Base-by-base conservation (phyloP, 2,329 filamentous ascomycete species). In the Aspergillus texensis region DNA sequence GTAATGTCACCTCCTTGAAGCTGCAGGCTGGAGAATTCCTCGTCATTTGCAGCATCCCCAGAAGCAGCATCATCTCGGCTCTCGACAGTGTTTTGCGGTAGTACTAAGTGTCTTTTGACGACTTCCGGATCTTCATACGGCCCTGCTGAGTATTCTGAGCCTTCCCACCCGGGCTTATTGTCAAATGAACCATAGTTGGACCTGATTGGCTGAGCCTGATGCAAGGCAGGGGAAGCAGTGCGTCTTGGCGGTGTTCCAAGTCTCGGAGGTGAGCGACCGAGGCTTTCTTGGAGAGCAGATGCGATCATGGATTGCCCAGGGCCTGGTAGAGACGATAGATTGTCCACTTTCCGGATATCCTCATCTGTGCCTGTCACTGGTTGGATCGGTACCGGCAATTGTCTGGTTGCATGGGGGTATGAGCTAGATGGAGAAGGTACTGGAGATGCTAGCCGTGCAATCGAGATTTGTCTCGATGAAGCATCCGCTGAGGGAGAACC, bases 1-100 rank as follows among this genome's bases (percentile, higher is more conserved):
- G 94, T 97, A 62, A 97, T 91, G 76, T 99, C 95, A 67, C 95
- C 95, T 64, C 95, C 95, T 76, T 98, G 96, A 54, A 99, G 82
- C 74, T 90, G 89, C 75, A 99, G 79, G 79, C 95, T 98, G 34
- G 94, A 97, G 76, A 99, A 99, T 73, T 96, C 92, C 63, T 95
- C 91, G 6, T 90, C 88, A 53, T 70, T 73, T 28, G 80, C 70
- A 72, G 79, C 73, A 68, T 75, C 70, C 36, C 72, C 75, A 39
- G 73, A 74, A 62, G 65, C 67, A 65, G 66, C 72, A 62, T 60
- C 75, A 63, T 70, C 76, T 65, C 65, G 76, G 69, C 53, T 72
- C 63, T 71, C 75, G 70, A 69, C 70, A 76, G 70, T 73, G 66
- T 82, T 75, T 62, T 81, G 79, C n/a, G 91, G 89, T 73, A 90